A percentile compares a stretch with the other conserved stretches of the same genome.
phyloP scores from a whole-genome alignment of 129 eudicot species.

The Logfia minima region DNA sequence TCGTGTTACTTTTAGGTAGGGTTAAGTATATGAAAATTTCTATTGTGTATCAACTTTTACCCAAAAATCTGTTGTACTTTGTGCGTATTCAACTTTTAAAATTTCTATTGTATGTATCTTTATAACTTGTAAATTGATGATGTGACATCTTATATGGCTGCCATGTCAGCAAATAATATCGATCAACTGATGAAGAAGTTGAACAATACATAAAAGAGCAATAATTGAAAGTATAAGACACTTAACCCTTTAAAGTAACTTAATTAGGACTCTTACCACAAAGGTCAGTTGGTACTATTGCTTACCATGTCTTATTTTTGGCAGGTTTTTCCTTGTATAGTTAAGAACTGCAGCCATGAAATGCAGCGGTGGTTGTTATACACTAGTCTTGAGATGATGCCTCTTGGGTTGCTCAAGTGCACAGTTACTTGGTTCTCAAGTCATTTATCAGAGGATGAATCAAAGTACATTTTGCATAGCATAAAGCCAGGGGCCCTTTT shows the following conservation, averaged over 20 bases:
- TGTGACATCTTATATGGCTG: background rate
- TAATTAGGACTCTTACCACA: background rate
- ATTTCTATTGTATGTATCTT: background rate
- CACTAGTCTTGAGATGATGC: constrained; percentile 66
- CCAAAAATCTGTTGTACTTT: background rate
- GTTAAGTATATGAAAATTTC: background rate
- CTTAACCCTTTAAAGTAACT: background rate
- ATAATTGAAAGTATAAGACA: too few relatives aligned
- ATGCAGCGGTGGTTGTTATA: constrained; percentile 62
- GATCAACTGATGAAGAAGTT: too few relatives aligned
- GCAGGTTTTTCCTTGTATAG: constrained; percentile 76
- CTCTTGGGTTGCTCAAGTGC: constrained; percentile 87
- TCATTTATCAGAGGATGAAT: constrained; percentile 64
- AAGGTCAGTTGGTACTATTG: background rate
- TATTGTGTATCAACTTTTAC: background rate
- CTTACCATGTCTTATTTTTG: constrained; percentile 26
- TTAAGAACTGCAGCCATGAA: constrained; percentile 55
- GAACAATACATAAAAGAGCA: too few relatives aligned
- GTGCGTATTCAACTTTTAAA: background rate
- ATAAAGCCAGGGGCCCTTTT: constrained; percentile 51
- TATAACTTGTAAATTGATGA: background rate
- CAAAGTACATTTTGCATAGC: constrained; percentile 50
- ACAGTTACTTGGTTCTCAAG: constrained; percentile 76
- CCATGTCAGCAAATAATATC: background rate
- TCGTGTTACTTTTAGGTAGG: background rate